phyloP scores from a whole-genome alignment of 306 rosid species.

The Styphnolobium japonicum region DNA sequence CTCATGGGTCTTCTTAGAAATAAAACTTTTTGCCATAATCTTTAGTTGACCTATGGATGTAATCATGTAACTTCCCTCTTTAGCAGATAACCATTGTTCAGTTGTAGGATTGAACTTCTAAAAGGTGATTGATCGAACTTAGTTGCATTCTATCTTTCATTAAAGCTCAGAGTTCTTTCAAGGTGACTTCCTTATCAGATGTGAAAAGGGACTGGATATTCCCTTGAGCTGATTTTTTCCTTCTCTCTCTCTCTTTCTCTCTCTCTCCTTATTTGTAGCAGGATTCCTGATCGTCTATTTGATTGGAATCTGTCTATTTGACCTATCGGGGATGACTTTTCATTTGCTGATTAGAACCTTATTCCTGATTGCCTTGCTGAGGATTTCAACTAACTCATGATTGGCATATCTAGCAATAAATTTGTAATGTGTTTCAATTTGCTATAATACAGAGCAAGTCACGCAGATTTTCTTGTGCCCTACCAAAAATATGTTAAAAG shows the following conservation, averaged over 20 bases:
- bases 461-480: conserved; percentile 81
- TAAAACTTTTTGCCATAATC: neutral
- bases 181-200: too few species aligned
- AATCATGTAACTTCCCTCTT: neutral
- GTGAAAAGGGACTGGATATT: too few species aligned
- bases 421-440: conserved; percentile 19
- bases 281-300: neutral
- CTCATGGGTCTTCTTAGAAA: neutral
- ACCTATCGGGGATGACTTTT: neutral
- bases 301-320: neutral
- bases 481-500: conserved; percentile 73
- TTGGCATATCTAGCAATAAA: neutral
- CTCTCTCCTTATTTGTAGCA: too few species aligned
- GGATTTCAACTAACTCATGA: neutral
- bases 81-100: too few species aligned
- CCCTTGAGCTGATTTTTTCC: too few species aligned
- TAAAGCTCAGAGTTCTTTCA: too few species aligned
- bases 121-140: too few species aligned
- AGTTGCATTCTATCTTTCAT: too few species aligned
- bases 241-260: too few species aligned
- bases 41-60: neutral
- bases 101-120: too few species aligned
- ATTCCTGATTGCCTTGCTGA: neutral
- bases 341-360: too few species aligned
- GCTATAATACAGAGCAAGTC: conserved; percentile 70